A percentile compares a stretch with the other conserved stretches of the same genome.
phyloP scores from a whole-genome alignment of 2,329 filamentous ascomycete species.

The Penicillium griseofulvum region DNA sequence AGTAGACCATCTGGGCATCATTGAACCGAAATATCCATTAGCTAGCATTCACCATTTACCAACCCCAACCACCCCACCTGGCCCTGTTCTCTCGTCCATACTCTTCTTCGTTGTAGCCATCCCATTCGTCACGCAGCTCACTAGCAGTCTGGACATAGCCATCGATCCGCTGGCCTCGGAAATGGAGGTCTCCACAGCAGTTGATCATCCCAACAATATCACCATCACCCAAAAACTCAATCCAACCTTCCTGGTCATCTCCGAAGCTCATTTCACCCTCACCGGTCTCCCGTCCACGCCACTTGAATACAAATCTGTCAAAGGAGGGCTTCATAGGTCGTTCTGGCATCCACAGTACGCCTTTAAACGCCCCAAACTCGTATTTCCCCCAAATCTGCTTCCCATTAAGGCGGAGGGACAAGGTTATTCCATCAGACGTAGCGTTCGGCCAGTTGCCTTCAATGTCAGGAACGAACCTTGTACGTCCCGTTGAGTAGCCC shows the following conservation, averaged over 20 bases:
- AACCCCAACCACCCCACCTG: neutral
- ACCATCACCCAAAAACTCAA: constrained; percentile 1
- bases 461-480: neutral
- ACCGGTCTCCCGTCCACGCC: neutral
- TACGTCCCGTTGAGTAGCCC: constrained; percentile 1
- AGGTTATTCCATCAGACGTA: neutral
- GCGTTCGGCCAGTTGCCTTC: neutral
- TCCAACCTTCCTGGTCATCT: neutral
- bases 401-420: neutral
- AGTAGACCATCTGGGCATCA: neutral
- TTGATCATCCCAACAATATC: neutral
- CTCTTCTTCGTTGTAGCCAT: neutral
- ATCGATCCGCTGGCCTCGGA: neutral
- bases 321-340: neutral
- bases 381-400: neutral
- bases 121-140: neutral
- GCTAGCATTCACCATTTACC: neutral
- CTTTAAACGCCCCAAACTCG: neutral
- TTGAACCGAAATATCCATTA: neutral
- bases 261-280: neutral
- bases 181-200: neutral
- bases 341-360: neutral
- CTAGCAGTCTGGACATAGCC: neutral
- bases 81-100: neutral
- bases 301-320: neutral